phyloP scores from a whole-genome alignment of 129 eudicot species.

The Flaveria sonorensis region DNA sequence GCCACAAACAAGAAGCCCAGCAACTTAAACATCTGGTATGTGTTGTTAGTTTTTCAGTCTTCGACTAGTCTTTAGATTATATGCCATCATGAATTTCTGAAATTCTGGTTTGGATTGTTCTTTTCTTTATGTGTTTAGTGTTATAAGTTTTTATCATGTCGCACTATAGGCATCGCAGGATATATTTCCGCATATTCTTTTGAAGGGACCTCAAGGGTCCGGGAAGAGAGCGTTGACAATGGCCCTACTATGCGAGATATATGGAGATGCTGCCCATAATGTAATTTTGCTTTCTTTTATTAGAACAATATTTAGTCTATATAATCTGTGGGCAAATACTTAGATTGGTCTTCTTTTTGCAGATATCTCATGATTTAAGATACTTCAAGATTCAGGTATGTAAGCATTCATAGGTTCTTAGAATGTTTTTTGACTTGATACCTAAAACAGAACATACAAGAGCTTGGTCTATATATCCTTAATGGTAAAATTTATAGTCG shows the following conservation, averaged over 20 bases:
- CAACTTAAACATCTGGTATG: conserved; percentile 62
- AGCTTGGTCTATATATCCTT: background rate
- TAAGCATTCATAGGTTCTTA: conserved; percentile 2
- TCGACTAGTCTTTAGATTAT: background rate
- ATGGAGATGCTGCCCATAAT: conserved; percentile 58
- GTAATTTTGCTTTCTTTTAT: conserved; percentile 37
- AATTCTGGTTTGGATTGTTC: background rate
- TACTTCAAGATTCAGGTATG: conserved; percentile 79
- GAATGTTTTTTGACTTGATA: background rate
- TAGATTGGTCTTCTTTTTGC: conserved; percentile 31
- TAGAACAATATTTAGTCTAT: background rate
- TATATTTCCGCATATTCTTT: conserved; percentile 66
- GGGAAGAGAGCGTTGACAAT: conserved; percentile 72
- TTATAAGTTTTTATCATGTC: background rate
- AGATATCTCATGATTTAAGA: conserved; percentile 71
- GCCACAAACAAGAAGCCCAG: conserved; percentile 70
- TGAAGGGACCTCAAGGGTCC: conserved; percentile 75
- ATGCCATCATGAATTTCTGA: background rate
- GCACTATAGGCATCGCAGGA: conserved; percentile 54
- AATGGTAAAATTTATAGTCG: background rate
- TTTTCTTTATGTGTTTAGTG: background rate
- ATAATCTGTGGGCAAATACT: background rate
- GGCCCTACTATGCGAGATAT: conserved; percentile 70
- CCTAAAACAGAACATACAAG: background rate
- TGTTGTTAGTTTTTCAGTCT: conserved; percentile 12